A percentile compares a stretch with the other conserved stretches of the same genome.
Conservation (phyloP, 345 rosid species). For the Syzygium aromaticum region DNA sequence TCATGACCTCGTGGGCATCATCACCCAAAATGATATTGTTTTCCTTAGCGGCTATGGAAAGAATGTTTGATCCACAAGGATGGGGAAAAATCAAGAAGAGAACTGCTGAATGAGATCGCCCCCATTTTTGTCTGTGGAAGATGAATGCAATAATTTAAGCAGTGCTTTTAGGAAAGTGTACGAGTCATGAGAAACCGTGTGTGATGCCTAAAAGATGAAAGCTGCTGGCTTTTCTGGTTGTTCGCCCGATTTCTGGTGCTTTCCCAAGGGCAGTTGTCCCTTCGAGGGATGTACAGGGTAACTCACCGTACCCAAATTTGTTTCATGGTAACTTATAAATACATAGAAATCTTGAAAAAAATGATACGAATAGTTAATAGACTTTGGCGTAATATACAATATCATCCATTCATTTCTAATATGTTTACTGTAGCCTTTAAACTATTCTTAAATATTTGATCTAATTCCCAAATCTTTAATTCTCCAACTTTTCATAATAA, state of each 20-base stretch:
- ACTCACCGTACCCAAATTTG: no score
- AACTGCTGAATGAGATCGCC: background rate
- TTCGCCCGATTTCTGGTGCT: background rate
- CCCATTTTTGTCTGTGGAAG: background rate
- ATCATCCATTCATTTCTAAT: background rate
- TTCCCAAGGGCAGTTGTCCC: background rate
- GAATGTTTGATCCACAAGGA: background rate
- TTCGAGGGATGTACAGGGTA: background rate
- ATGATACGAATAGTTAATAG: background rate
- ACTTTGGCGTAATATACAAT: background rate
- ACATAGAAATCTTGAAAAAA: rapidly evolving
- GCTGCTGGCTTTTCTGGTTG: background rate
- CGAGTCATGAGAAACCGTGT: background rate
- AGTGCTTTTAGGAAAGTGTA: background rate
- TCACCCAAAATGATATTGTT: background rate
- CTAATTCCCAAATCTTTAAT: background rate
- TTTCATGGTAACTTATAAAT: no score
- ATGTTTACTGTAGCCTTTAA: background rate
- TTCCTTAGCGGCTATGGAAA: background rate
- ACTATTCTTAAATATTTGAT: background rate
- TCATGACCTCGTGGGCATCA: background rate
- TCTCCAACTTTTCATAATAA: background rate
- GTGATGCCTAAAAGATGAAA: background rate
- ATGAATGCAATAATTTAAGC: background rate
- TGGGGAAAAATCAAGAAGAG: background rate